Evolutionary conservation across 371 early-diverging fungal species (phyloP).

Genomic region (Capillidium heterosporum): DNA sequence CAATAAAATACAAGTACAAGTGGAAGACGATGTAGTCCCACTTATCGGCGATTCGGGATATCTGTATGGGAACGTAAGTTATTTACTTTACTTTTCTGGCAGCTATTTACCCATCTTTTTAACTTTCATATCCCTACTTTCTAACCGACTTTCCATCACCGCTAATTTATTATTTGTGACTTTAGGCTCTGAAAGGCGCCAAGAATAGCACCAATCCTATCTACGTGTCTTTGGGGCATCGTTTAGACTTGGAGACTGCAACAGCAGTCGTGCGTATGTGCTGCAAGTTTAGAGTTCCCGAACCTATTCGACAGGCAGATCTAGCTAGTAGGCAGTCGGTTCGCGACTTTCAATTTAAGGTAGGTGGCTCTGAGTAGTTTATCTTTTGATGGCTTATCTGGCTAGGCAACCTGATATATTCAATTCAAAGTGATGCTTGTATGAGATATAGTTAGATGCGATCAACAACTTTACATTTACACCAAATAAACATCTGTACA

Average conservation of each 20-base stretch:
- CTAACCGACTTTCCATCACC: background rate
- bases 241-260: constrained; percentile 43
- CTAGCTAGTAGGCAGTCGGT: constrained; percentile 26
- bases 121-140: background rate
- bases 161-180: too few species aligned
- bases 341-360: constrained; percentile 1
- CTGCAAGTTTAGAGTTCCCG: constrained; percentile 58
- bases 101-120: too few species aligned
- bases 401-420: too few species aligned
- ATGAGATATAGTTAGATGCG: too few species aligned
- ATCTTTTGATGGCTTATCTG: too few species aligned
- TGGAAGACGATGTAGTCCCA: too few species aligned
- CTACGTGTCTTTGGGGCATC: constrained; percentile 73
- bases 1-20: too few species aligned
- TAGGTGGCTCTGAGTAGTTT: too few species aligned
- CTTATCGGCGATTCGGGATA: constrained; percentile 19
- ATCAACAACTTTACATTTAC: too few species aligned
- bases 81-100: too few species aligned
- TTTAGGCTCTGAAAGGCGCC: constrained; percentile 12
- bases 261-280: constrained; percentile 36
- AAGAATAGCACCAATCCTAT: constrained; percentile 46
- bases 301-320: constrained; percentile 82
- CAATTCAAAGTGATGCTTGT: too few species aligned
- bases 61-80: constrained; percentile 38
- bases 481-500: too few species aligned